A percentile compares a stretch with the other conserved stretches of the same genome.
phyloP scores from a whole-genome alignment of 768 basidiomycete genomes.

The Vararia minispora region DNA sequence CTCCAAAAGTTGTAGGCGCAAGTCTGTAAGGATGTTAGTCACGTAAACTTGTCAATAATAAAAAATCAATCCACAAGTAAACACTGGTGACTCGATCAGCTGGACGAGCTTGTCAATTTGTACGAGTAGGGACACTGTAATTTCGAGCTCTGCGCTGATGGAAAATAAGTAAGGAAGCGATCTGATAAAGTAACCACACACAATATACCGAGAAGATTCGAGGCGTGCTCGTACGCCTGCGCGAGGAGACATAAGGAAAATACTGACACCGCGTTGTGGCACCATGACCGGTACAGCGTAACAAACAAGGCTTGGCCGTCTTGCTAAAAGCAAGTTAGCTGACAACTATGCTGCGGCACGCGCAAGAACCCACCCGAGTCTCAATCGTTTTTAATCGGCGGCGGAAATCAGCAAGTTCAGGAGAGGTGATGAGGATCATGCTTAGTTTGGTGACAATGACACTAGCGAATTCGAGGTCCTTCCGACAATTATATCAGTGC shows the following conservation, averaged over 20 bases:
- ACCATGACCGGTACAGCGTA: conserved; percentile 94
- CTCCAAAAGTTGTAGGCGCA: conserved; percentile 89
- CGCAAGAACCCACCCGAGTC: conserved; percentile 55
- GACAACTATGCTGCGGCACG: neutral
- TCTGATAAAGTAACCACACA: conserved; percentile 26
- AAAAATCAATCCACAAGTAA: conserved; percentile 61
- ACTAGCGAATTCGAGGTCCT: conserved; percentile 97
- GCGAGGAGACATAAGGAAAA: conserved; percentile 94
- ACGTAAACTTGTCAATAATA: neutral
- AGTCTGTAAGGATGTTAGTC: conserved; percentile 32
- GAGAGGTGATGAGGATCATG: conserved; percentile 92
- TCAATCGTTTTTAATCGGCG: conserved; percentile 88
- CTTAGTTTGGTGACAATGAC: conserved; percentile 97
- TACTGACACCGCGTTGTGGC: conserved; percentile 94
- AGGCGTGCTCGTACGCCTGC: conserved; percentile 98
- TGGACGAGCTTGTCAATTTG: conserved; percentile 98
- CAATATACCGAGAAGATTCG: conserved; percentile 94
- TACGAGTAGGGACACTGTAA: conserved; percentile 88
- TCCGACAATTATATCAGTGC: neutral
- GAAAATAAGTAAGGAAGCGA: neutral
- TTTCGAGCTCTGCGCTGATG: conserved; percentile 85
- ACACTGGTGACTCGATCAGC: conserved; percentile 95
- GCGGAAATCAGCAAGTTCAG: conserved; percentile 91
- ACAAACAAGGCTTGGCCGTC: conserved; percentile 95
- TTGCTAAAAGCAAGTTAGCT: conserved; percentile 39